Evolutionary conservation across 768 basidiomycete genomes (phyloP).

Genomic region (Crucibulum laeve): DNA sequence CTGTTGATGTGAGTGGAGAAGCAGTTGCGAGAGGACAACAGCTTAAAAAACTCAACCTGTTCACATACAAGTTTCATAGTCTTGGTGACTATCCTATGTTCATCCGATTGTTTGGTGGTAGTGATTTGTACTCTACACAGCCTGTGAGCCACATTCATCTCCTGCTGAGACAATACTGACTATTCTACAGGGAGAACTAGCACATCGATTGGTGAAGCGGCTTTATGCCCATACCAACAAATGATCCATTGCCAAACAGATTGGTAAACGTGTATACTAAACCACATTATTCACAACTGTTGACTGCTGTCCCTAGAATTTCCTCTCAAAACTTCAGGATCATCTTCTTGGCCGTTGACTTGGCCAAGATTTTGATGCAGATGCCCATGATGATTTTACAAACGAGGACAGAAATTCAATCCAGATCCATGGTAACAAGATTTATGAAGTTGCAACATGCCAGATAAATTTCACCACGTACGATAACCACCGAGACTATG

Average conservation of each 20-base stretch:
- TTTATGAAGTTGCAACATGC: conserved; percentile 16
- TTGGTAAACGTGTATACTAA: not conserved
- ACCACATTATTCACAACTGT: not conserved
- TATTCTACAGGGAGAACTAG: not conserved
- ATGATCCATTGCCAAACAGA: not conserved
- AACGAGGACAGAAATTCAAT: conserved; percentile 14
- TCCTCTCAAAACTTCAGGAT: conserved; percentile 26
- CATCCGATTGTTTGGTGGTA: not conserved
- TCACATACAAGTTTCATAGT: conserved; percentile 11
- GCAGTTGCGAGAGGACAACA: too few relatives aligned
- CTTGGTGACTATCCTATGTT: conserved; percentile 6
- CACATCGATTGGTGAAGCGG: not conserved
- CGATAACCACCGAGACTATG: conserved; percentile 16
- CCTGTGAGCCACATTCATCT: not conserved
- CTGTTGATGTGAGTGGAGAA: too few relatives aligned
- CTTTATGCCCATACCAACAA: not conserved
- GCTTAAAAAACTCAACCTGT: conserved; percentile 7
- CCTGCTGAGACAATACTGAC: not conserved
- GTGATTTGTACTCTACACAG: not conserved
- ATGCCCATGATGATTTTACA: conserved; percentile 18
- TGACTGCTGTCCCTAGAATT: conserved; percentile 9
- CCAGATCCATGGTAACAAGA: conserved; percentile 13
- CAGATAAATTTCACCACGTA: conserved; percentile 25
- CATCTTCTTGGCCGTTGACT: conserved; percentile 26
- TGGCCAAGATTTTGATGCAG: conserved; percentile 20